Evolutionary conservation across 106 monocot genomes (phyloP), one percentile per base, ranked within the genome.

Genomic region (Dendrobium chrysotoxum): DNA sequence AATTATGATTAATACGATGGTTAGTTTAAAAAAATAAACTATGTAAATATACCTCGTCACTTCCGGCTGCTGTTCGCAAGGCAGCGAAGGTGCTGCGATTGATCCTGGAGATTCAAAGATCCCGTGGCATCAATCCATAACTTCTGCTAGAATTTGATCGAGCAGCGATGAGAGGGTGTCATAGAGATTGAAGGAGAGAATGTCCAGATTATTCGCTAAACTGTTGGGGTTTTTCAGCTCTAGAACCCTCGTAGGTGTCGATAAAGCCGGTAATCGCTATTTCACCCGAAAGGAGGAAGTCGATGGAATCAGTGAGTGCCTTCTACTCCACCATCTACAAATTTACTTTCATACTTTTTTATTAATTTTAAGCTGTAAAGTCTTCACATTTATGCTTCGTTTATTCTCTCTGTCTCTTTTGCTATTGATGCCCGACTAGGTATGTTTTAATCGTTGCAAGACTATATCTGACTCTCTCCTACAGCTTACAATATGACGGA

Each of bases 211-310:
- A n/a, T 30, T 89, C 21, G 82, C 83, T 15, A 90, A 82, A 81
- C 28, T 97, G 47, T 50, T 75, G 80, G 83, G 84, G 6, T 79
- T 90, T 66, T 97, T 97, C 75, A 79, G 85, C 45, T 87, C 92
- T 5, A 79, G 85, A 77, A 78, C 86, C 21, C 84, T 85, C 39
- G 94, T 83, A 2, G 94, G 94, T 26, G 80, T 89, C 39, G 94
- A 97, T 86, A 97, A 92, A 85, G 82, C 82, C 40, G 92, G 94
- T 21, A 94, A 97, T 79, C 89, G 89, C 54, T 97, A 97, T 86
- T 97, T 97, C 85, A 82, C 83, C 40, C 85, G 90, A 46, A 79
- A 12, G 45, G 96, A 94, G 73, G 88, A 92, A 70, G 79, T 94
- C 57, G 94, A 92, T 71, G 92, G 96, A 28, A 45, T 85, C 85